phyloP scores from a whole-genome alignment of 257 asterid species.

The Jaltomata sinuosa region DNA sequence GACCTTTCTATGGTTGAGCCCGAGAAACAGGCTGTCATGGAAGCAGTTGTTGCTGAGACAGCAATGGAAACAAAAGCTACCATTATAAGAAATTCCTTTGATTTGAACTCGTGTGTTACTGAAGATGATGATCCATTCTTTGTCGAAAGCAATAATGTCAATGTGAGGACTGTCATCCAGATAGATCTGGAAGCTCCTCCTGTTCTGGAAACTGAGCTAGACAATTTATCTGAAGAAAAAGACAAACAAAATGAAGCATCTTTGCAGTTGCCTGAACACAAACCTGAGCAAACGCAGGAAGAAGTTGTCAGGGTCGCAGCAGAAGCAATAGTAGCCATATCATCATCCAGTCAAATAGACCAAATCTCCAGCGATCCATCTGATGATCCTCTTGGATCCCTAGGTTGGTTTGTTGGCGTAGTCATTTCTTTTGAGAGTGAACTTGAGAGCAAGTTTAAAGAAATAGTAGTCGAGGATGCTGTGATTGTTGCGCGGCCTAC shows the following conservation, averaged over 20 bases:
- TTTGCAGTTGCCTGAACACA: neutral
- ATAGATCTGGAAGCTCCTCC: constrained; percentile 41
- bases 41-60: constrained; percentile 25
- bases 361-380: constrained; percentile 7
- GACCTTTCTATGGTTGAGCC: constrained; percentile 24
- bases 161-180: constrained; percentile 12
- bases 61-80: constrained; percentile 17
- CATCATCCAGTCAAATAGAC: constrained; percentile 31
- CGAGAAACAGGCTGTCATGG: constrained; percentile 33
- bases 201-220: constrained; percentile 28
- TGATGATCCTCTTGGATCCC: constrained; percentile 39
- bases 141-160: constrained; percentile 22
- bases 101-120: constrained; percentile 60
- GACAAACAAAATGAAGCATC: constrained; percentile 1
- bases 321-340: constrained; percentile 29
- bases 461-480: constrained; percentile 12
- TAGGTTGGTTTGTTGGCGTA: constrained; percentile 53
- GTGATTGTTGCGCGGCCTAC: constrained; percentile 1
- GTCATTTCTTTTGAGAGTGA: constrained; percentile 23
- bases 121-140: constrained; percentile 54
- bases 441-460: constrained; percentile 20
- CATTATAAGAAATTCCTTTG: constrained; percentile 38
- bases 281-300: constrained; percentile 9
- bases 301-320: constrained; percentile 34
- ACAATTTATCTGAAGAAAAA: constrained; percentile 6